Conservation (phyloP, 2,329 filamentous ascomycete species). For the Cercospora brassicicola region DNA sequence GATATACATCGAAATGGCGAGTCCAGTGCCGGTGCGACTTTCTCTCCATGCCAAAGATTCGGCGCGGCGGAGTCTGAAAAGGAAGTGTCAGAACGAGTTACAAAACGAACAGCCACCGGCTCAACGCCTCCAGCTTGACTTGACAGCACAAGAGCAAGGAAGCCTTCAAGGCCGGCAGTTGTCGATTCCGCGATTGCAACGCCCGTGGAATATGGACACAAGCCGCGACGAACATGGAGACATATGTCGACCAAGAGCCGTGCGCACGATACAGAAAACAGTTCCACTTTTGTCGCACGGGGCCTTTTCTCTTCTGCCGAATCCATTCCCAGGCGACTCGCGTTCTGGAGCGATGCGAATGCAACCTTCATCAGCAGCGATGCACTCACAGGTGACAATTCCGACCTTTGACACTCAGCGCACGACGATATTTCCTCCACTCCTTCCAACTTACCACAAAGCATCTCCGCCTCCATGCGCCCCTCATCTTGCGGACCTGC, state of each 20-base stretch:
- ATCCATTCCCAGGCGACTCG: background rate
- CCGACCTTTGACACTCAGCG: background rate
- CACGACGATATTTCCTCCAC: background rate
- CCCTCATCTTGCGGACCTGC: background rate
- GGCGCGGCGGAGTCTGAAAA: background rate
- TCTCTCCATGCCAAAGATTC: background rate
- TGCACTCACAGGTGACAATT: background rate
- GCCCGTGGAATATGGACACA: background rate
- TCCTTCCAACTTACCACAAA: constrained; percentile 7
- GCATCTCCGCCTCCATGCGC: constrained; percentile 1
- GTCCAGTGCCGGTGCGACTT: background rate
- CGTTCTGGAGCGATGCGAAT: background rate
- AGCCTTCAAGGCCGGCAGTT: background rate
- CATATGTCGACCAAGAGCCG: background rate
- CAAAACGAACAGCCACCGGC: background rate
- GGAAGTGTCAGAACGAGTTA: background rate
- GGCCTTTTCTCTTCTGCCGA: background rate
- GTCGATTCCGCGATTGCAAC: background rate
- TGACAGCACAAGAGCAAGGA: background rate
- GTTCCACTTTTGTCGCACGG: background rate
- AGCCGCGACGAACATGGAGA: background rate
- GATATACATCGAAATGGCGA: background rate
- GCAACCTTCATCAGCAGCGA: background rate
- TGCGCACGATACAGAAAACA: background rate
- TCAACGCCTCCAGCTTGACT: background rate